Base-by-base conservation (phyloP, 805 yeast genomes). In the Yamadazyma ubonensis region DNA sequence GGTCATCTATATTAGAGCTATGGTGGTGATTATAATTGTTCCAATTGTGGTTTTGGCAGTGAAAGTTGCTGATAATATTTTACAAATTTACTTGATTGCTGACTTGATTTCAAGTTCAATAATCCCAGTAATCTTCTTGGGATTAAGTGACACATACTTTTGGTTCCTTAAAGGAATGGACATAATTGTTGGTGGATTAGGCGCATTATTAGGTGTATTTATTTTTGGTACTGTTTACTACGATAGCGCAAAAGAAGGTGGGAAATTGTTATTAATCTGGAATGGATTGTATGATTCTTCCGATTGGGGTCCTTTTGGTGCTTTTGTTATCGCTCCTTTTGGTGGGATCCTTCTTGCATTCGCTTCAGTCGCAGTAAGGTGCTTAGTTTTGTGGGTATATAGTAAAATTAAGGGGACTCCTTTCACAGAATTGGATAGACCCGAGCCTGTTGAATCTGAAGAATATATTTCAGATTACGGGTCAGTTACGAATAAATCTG, bases 271-370 rank as follows among this genome's bases (percentile, higher is more conserved):
- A 38, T 66, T 90, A 43, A 71, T 90, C 38, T 77, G 82, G 79
- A 80, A 84, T 52, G 96, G 97, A 31, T 65, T 90, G 19, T 90
- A 90, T 54, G 67, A 73, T 45, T 67, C 76, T 5, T 76, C 73
- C 36, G 96, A 90, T 57, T 90, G 96, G 96, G 86, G 95, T 52
- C 81, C 95, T 0, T 90, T 90, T 65, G 97, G 96, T 17, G 96
- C 96, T 2, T 90, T 90, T 62, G 91, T 86, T 5, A 85, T 83
- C 46, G 93, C 96, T 1, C 96, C 96, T 5, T 71, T 81, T 29
- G 95, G 91, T 19, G 88, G 91, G 8, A 48, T 89, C 2, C 45
- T 83, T 5, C 67, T 81, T 45, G 81, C 86, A 2, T 59, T 76
- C 10, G 52, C 69, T 20, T 69, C 73, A 31, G 72, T 84, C 19